Conservation (phyloP, 495 filamentous ascomycete species). For the Bacidia gigantensis region DNA sequence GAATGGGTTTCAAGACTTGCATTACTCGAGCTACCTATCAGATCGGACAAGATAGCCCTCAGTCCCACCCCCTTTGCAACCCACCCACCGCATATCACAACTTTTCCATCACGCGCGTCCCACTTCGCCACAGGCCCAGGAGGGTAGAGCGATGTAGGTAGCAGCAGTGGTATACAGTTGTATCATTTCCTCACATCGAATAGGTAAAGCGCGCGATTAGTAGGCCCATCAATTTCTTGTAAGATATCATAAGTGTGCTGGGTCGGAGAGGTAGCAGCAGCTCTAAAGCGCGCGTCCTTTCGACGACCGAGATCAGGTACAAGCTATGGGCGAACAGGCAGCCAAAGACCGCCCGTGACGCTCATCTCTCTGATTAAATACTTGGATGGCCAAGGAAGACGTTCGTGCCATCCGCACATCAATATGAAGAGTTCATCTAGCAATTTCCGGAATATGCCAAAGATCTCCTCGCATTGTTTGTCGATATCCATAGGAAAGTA, state of each 20-base stretch:
- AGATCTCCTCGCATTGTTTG: neutral
- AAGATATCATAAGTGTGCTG: conserved; percentile 1
- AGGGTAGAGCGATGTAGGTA: conserved; percentile 6
- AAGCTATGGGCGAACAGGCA: conserved; percentile 1
- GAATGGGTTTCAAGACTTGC: neutral
- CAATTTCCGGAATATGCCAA: neutral
- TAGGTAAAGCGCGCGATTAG: conserved; percentile 1
- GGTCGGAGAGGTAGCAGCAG: conserved; percentile 4
- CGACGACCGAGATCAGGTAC: neutral
- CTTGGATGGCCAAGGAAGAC: neutral
- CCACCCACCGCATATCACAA: neutral
- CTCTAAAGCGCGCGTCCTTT: neutral
- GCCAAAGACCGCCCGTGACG: neutral
- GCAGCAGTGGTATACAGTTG: conserved; percentile 9
- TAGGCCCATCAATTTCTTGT: conserved; percentile 1
- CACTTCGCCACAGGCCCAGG: conserved; percentile 3
- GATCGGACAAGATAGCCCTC: conserved; percentile 2
- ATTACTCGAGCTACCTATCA: neutral
- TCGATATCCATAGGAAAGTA: neutral
- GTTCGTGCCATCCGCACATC: neutral
- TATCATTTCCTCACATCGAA: neutral
- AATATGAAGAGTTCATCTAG: neutral
- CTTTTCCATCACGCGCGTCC: conserved; percentile 5
- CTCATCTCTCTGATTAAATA: too few species aligned
- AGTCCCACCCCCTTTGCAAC: neutral